These are phyloP conservation scores for Candida germanica DNA, from an alignment of 805 yeast species.

Conservation along the genomic window DNA sequence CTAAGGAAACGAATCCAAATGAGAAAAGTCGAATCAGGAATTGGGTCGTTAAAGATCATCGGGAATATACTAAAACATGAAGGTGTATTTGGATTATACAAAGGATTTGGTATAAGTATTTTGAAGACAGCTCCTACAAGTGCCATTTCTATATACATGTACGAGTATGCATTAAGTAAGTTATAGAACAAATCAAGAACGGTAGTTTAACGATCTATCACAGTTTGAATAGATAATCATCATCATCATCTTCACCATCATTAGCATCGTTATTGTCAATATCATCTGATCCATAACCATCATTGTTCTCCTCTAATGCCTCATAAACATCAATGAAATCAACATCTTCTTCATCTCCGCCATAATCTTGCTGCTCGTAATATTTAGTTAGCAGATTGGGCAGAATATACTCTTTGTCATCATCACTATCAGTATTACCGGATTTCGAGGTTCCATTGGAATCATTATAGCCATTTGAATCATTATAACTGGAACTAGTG, in stretches of 20 bases:
- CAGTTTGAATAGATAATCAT: conserved; percentile 31
- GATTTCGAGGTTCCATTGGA: conserved; percentile 7
- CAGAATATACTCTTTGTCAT: conserved; percentile 39
- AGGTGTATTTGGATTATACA: conserved; percentile 68
- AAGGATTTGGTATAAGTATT: conserved; percentile 69
- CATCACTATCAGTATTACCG: conserved; percentile 18
- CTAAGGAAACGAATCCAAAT: conserved; percentile 77
- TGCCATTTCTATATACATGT: conserved; percentile 65
- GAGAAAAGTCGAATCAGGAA: conserved; percentile 9
- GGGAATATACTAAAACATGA: conserved; percentile 47
- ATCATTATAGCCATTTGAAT: conserved; percentile 11
- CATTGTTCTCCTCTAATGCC: conserved; percentile 17
- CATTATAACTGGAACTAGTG: conserved; percentile 13
- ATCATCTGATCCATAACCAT: conserved; percentile 17
- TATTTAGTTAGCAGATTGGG: conserved; percentile 35
- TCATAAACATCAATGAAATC: conserved; percentile 27
- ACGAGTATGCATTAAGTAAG: conserved; percentile 41
- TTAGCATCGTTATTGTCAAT: conserved; percentile 12
- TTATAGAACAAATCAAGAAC: neutral
- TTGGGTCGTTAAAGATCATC: conserved; percentile 19
- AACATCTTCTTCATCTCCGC: conserved; percentile 23
- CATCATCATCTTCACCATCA: conserved; percentile 20
- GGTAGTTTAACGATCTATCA: neutral
- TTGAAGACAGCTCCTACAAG: conserved; percentile 79
- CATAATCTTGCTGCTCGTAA: conserved; percentile 23